These are phyloP conservation scores for Nitzschia sp. DNA, from an alignment of 108 stramenopile genomes.

Conservation along the genomic window DNA sequence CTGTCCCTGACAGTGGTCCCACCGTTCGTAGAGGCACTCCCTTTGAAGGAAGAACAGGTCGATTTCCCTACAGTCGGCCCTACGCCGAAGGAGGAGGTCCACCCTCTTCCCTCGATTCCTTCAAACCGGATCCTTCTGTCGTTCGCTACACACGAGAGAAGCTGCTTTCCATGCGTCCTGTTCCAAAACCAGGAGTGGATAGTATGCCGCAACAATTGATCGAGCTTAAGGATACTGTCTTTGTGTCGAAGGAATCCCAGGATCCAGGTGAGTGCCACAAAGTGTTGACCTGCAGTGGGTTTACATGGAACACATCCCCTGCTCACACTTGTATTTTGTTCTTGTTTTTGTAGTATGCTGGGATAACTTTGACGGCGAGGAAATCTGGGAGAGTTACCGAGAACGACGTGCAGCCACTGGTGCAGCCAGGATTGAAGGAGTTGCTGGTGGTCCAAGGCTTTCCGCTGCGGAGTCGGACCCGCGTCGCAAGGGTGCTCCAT, in stretches of 20 bases:
- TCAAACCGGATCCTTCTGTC: slow-evolving; percentile 45
- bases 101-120: slow-evolving; percentile 6
- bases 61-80: slow-evolving; percentile 31
- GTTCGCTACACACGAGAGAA: slow-evolving; percentile 78
- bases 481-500: slow-evolving; percentile 23
- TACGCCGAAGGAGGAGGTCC: slow-evolving; percentile 7
- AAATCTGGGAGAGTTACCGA: slow-evolving; percentile 63
- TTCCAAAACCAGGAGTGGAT: slow-evolving; percentile 22
- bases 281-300: not conserved
- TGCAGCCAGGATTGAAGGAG: slow-evolving; percentile 13
- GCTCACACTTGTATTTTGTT: slow-evolving; percentile 7
- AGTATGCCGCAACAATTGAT: slow-evolving; percentile 43
- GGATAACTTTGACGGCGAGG: slow-evolving; percentile 79
- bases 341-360: slow-evolving; percentile 59
- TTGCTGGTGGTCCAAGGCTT: slow-evolving; percentile 1
- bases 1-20: slow-evolving; percentile 28
- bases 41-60: slow-evolving; percentile 15
- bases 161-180: slow-evolving; percentile 65
- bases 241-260: slow-evolving; percentile 54
- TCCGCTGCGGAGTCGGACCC: not conserved
- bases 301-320: slow-evolving; percentile 3
- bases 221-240: slow-evolving; percentile 51
- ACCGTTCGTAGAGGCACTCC: slow-evolving; percentile 10
- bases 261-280: slow-evolving; percentile 65
- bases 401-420: slow-evolving; percentile 28